Base-by-base conservation (phyloP, 2,329 filamentous ascomycete species). In the Dichotomopilus funicola region DNA sequence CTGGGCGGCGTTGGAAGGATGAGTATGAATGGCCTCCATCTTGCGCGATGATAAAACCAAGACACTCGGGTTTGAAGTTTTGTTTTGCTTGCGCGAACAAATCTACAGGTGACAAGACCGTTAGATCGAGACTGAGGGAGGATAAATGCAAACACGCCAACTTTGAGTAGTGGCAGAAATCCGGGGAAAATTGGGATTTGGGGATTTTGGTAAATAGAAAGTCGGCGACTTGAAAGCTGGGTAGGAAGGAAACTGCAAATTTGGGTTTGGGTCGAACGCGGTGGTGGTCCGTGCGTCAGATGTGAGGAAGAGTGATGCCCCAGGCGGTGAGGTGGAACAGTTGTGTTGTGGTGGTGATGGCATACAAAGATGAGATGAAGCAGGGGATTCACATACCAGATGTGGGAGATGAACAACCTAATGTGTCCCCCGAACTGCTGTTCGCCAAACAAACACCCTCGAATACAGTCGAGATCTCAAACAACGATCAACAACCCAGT, bases 321-420 rank as follows among this genome's bases (percentile, higher is more conserved):
- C 34, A 34, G 33, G n/a, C 9, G 43, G 49, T 52, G 44, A 48
- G 2, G 42, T 4, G 49, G 48, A 34, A 44, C 34, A 35, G 12
- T 42, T 37, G 41, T 48, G 6, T 41, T 19, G 40, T 19, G 5
- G 41, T 37, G 46, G 37, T 40, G 54, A 27, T 36, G 40, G 13
- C 36, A 27, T 4, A 52, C 7, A 47, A 53, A 46, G 54, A 56
- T 43, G 53, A 44, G 48, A 45, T 35, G 31, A 50, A 33, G n/a
- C 35, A 19, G 27, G 46, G 55, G 53, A 52, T n/a, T 11, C 11
- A 56, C 78, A 73, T 84, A 86, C 82, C 80, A 77, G 81, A 72
- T 80, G 81, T 75, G 82, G 88, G 90, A 95, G 91, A 95, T 88
- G 78, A 90, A 95, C 91, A 95, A 96, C 72, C 86, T 74, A 96